Evolutionary conservation across 345 rosid species (phyloP).

Genomic region (Murraya koenigii): DNA sequence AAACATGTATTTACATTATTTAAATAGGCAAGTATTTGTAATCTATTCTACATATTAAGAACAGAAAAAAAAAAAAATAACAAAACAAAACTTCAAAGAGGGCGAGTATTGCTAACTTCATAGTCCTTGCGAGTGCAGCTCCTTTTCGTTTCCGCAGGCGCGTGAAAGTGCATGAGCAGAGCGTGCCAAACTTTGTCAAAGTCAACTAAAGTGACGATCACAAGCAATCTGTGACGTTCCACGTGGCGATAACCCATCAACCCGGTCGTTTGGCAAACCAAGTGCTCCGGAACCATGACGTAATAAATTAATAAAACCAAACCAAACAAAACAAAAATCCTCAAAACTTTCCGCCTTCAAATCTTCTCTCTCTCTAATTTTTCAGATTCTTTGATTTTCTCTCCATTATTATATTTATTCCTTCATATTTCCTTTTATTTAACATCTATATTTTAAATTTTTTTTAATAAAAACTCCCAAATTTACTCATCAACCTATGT

Average conservation of each 20-base stretch:
- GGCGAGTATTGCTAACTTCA: neutral
- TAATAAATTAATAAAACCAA: neutral
- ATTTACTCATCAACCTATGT: too few relatives aligned
- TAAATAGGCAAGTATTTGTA: too few relatives aligned
- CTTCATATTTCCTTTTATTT: too few relatives aligned
- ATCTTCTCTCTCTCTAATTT: too few relatives aligned
- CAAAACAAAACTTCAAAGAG: neutral
- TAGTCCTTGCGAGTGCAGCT: neutral
- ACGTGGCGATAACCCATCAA: neutral
- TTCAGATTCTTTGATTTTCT: too few relatives aligned
- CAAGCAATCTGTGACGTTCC: neutral
- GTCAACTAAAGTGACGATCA: neutral
- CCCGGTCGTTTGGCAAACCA: too few relatives aligned
- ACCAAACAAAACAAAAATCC: neutral
- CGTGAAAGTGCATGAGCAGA: neutral
- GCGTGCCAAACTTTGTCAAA: neutral
- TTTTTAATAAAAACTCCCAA: too few relatives aligned
- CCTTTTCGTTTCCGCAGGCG: neutral
- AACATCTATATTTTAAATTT: too few relatives aligned
- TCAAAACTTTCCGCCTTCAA: neutral
- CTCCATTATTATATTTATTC: too few relatives aligned
- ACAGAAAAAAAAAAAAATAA: too few relatives aligned
- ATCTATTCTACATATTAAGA: too few relatives aligned
- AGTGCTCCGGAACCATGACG: neutral
- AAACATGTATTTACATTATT: too few relatives aligned